Percentiles rank a stretch among this genome's conserved stretches.
phyloP scores from a whole-genome alignment of 768 basidiomycete genomes.

The Dentipellis fragilis region DNA sequence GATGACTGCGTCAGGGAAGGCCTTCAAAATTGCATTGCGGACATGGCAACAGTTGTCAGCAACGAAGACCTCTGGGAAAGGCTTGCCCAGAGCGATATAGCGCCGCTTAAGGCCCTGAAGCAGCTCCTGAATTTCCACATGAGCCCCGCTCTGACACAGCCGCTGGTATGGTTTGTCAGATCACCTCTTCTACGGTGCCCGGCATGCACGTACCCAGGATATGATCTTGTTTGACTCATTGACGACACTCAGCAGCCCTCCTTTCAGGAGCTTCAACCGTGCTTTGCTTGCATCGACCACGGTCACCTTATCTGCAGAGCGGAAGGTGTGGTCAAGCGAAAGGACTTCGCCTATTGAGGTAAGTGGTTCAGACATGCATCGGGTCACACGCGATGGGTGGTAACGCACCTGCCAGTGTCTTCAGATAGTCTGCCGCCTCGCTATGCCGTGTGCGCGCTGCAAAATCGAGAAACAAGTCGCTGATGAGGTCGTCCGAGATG shows the following conservation, averaged over 20 bases:
- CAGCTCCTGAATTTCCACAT: neutral
- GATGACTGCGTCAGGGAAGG: constrained; percentile 2
- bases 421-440: neutral
- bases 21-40: neutral
- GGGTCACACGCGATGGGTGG: neutral
- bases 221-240: constrained; percentile 13
- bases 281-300: neutral
- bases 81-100: constrained; percentile 2
- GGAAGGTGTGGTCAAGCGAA: neutral
- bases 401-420: constrained; percentile 8
- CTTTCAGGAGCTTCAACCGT: neutral
- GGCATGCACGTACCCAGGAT: constrained; percentile 9
- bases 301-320: neutral
- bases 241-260: constrained; percentile 9
- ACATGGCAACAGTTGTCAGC: constrained; percentile 17
- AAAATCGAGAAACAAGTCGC: neutral
- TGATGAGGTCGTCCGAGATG: neutral
- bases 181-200: neutral
- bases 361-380: neutral
- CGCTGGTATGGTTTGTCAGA: neutral
- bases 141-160: neutral
- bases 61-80: constrained; percentile 9
- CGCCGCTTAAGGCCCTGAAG: neutral
- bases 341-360: neutral
- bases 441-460: neutral